Base-by-base conservation (phyloP, 2,329 filamentous ascomycete species). In the Sporothrix schenckii region DNA sequence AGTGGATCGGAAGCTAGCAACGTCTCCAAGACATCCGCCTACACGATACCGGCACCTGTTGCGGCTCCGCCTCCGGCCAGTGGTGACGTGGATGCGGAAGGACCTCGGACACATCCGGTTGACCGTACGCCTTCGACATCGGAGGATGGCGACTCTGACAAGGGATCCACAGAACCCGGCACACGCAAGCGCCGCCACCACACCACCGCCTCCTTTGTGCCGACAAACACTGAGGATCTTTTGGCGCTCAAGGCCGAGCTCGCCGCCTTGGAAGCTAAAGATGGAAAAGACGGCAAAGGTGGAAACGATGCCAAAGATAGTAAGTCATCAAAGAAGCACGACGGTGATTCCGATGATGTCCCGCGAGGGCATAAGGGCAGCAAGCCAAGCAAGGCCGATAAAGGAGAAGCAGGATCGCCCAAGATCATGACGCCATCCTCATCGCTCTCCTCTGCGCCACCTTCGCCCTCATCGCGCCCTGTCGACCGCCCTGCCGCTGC, bases 141-240 rank as follows among this genome's bases (percentile, higher is more conserved):
- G 3, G 70, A 72, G 21, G 70, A 72, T 24, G 70, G 56, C 11
- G 63, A 60, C 3, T 72, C 70, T 6, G 68, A 69, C 13, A 39
- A 41, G 13, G 61, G 54, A 21, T 16, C 47, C 30, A 39, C 27
- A 24, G 58, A 71, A 60, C 58, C 34, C 79, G 83, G 50, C 77
- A 75, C n/a, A 81, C 50, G 70, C 47, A 80, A 69, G 61, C 75
- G 21, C 76, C 77, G 65, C 58, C 27, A 66, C 3, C 72, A 77
- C 80, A 81, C 7, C 75, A 75, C 30, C 80, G 79, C 19, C 74
- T 79, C 79, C 1, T 88, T 88, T 72, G 80, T 86, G 70, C 85
- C 85, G 6, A 87, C 83, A 39, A 83, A 88, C 73, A 80, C 84
- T 2, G 81, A 80, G 41, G 83, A 83, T 19, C 73, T 88, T 19